Base-by-base conservation (phyloP, 83 land plant species). In the Picea abies region DNA sequence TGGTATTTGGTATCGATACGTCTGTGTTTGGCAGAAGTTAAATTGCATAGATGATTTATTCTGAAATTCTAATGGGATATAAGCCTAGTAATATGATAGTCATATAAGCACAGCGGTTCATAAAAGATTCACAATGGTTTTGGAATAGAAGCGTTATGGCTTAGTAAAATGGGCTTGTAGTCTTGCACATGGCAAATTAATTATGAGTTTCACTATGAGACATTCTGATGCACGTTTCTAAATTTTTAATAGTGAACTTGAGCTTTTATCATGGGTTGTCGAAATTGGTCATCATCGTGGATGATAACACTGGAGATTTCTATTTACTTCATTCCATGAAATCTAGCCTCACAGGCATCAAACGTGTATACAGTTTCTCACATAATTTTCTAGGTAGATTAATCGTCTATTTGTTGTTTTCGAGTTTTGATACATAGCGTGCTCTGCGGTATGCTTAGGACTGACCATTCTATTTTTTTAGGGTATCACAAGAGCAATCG, bases 401-500 rank as follows among this genome's bases (percentile, higher is more conserved):
- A n/a, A 20, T 72, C 52, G 10, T 72, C 23, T 4, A 39, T 72
- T 72, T 44, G 52, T 20, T 72, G 41, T 35, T 17, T 35, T 14
- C 19, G n/a, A 19, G n/a, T 72, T 72, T 72, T 16, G 20, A 72
- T 41, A 20, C 25, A 72, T 72, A 72, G 7, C 41, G 9, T 72
- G 71, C 56, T n/a, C 20, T 72, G 22, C 76, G n/a, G 22, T n/a
- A 72, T 39, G 76, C 56, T 72, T 20, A 41, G 1, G 52, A 72
- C 25, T 20, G 6, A n/a, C 49, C 44, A 41, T 72, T 78, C 79
- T 29, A 66, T n/a, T 70, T 66, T 81, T 47, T 0, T 89, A 93
- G 95, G 93, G 95, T 73, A 91, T 93, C 56, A 85, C 92, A 64
- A 84, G 88, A 84, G 89, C 92, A 82, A 80, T 91, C 81, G 86